A percentile compares a stretch with the other conserved stretches of the same genome.
phyloP scores from a whole-genome alignment of 225 moss, liverwort and hornwort species.

The Asterella californica region DNA sequence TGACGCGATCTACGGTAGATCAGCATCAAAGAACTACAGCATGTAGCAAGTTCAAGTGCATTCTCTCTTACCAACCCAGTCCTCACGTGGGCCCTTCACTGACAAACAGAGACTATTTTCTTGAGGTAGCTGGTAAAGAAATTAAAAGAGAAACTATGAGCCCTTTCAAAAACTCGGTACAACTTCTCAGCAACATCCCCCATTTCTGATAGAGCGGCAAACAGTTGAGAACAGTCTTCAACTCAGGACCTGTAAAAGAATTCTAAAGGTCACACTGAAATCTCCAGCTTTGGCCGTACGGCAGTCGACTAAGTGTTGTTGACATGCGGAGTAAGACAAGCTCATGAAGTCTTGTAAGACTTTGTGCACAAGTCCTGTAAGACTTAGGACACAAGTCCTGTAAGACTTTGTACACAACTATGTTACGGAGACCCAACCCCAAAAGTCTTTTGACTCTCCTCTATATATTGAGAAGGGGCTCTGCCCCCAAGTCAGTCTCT shows the following conservation, averaged over 20 bases:
- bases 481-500: no score
- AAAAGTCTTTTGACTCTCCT: no score
- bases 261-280: neutral
- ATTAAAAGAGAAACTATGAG: constrained; percentile 8
- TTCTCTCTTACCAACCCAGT: constrained; percentile 3
- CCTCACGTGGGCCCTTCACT: constrained; percentile 5
- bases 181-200: constrained; percentile 11
- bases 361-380: no score
- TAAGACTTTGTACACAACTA: no score
- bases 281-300: neutral
- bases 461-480: no score
- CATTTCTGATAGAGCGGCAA: constrained; percentile 4
- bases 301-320: neutral
- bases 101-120: constrained; percentile 8
- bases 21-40: neutral
- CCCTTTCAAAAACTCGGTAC: constrained; percentile 8
- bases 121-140: constrained; percentile 11
- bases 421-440: no score
- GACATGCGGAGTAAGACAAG: no score
- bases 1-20: neutral
- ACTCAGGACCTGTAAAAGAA: neutral
- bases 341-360: no score
- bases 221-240: constrained; percentile 12
- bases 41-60: neutral
- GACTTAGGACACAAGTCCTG: no score